Evolutionary conservation across 2,329 filamentous ascomycete genomes (phyloP).

Genomic region (Neocucurbitaria cava): DNA sequence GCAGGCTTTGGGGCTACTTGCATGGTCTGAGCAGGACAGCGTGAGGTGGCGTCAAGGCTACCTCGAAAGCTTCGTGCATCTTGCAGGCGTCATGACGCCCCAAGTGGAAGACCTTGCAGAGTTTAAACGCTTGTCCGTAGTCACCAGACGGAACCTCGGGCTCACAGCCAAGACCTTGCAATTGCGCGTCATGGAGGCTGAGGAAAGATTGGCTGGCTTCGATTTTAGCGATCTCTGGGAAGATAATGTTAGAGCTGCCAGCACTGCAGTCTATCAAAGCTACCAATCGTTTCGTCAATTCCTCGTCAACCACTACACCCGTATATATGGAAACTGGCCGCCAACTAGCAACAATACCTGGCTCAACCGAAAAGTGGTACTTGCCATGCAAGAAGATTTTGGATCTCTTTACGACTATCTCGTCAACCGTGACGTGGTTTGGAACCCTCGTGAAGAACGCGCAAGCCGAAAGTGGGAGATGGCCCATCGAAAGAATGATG

Average conservation of each 20-base stretch:
- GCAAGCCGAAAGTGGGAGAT: constrained; percentile 71
- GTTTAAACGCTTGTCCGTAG: constrained; percentile 65
- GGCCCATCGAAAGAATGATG: constrained; percentile 45
- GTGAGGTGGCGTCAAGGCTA: constrained; percentile 72
- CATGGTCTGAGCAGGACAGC: constrained; percentile 69
- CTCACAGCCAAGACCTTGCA: constrained; percentile 68
- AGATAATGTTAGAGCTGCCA: constrained; percentile 40
- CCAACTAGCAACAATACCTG: constrained; percentile 56
- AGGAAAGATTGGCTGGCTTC: constrained; percentile 67
- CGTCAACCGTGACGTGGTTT: constrained; percentile 70
- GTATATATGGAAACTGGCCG: constrained; percentile 68
- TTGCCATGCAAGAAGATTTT: constrained; percentile 69
- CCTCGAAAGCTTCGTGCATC: constrained; percentile 71
- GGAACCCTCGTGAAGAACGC: constrained; percentile 68
- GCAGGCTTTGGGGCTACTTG: constrained; percentile 66
- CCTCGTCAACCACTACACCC: constrained; percentile 64
- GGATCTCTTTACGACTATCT: constrained; percentile 74
- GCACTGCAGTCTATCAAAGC: constrained; percentile 58
- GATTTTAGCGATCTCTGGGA: constrained; percentile 68
- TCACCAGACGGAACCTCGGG: constrained; percentile 69
- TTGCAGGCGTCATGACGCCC: constrained; percentile 63
- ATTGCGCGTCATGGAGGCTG: constrained; percentile 67
- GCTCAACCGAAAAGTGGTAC: constrained; percentile 66
- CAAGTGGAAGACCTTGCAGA: constrained; percentile 60
- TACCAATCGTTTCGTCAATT: constrained; percentile 69